Conservation (phyloP, 1,139 yeast genomes). For the Yamadazyma triangularis region DNA sequence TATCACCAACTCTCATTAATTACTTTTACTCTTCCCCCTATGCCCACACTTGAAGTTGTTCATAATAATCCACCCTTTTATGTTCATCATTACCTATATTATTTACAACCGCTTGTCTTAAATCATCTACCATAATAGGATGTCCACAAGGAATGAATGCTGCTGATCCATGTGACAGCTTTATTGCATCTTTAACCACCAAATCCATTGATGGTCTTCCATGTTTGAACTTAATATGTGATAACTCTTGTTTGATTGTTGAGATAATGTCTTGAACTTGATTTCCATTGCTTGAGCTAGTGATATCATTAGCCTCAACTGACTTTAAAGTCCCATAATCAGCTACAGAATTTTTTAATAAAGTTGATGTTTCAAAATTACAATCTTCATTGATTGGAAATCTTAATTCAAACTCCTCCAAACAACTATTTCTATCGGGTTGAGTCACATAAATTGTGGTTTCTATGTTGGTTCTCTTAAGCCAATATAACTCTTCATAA, state of each 20-base stretch:
- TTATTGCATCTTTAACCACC: constrained; percentile 32
- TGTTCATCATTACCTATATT: constrained; percentile 21
- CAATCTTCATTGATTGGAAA: constrained; percentile 5
- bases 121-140: constrained; percentile 46
- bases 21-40: no score
- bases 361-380: background rate
- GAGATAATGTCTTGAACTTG: constrained; percentile 8
- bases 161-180: constrained; percentile 34
- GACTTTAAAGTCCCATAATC: no score
- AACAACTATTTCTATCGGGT: constrained; percentile 18
- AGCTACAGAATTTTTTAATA: no score
- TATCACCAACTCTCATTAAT: no score
- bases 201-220: constrained; percentile 42
- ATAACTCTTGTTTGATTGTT: constrained; percentile 16
- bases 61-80: constrained; percentile 44
- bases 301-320: background rate
- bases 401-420: constrained; percentile 17
- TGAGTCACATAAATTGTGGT: constrained; percentile 42
- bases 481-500: constrained; percentile 38
- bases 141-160: constrained; percentile 49
- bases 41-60: constrained; percentile 44
- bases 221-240: constrained; percentile 34
- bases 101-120: constrained; percentile 30
- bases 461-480: constrained; percentile 27
- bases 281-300: no score